These are phyloP conservation scores for Paulownia fortunei DNA, from an alignment of 257 asterid genomes.

Conservation along the genomic window DNA sequence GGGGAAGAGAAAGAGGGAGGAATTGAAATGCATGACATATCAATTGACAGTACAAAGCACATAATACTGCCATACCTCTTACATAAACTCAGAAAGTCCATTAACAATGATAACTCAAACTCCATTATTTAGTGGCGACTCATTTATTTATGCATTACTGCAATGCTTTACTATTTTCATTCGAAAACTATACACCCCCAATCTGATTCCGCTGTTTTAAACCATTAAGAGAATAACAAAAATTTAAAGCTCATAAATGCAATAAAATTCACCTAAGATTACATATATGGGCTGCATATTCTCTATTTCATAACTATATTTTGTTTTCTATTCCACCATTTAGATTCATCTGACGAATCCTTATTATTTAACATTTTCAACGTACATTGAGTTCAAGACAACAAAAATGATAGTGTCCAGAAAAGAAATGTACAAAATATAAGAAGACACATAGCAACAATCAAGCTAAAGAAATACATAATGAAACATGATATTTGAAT, in stretches of 20 bases:
- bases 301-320: not conserved
- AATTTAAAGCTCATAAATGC: slow-evolving; percentile 9
- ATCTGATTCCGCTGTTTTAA: not conserved
- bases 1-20: not conserved
- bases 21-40: not conserved
- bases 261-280: not conserved
- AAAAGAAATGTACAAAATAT: not conserved
- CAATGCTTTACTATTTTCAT: not conserved
- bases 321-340: not conserved
- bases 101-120: not conserved
- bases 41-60: not conserved
- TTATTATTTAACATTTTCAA: not conserved
- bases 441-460: not conserved
- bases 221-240: not conserved
- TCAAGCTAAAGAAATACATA: not conserved
- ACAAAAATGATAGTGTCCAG: not conserved
- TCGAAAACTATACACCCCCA: not conserved
- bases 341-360: slow-evolving; percentile 4
- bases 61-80: not conserved
- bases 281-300: not conserved
- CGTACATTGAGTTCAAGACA: not conserved
- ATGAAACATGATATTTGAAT: not conserved
- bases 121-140: not conserved
- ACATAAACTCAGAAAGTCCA: not conserved
- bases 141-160: not conserved